Base-by-base conservation (phyloP, 2,329 filamentous ascomycete species). In the Ceratocystis diversiconidia region DNA sequence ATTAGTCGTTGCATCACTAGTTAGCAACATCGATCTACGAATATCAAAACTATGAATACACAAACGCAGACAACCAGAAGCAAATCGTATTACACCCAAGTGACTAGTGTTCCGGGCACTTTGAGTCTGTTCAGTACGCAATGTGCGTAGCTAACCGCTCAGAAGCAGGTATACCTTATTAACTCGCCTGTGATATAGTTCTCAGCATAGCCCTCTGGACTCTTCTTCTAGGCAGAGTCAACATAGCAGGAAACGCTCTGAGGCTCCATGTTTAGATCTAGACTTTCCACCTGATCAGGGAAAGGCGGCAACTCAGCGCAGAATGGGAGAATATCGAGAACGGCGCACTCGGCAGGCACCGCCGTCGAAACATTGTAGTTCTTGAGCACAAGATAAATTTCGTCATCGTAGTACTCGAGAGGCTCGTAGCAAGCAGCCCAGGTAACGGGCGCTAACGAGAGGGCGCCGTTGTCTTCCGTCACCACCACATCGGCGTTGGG, bases 381-480 rank as follows among this genome's bases (percentile, higher is more conserved):
- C 28, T 65, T 59, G 68, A 69, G 62, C 25, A 71, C 65, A 10
- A 12, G 8, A 67, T 68, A 50, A 76, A 75, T 55, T 75, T 70
- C 59, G 69, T 69, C 32, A 70, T 69, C 28, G 69, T 79, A 80
- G 71, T 79, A 81, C 1, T 73, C 69, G 2, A 80, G 68, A 2
- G 68, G 71, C 48, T 75, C 74, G 60, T 76, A 73, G 70, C 80
- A 82, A 12, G 76, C 78, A 12, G 77, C 70, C 66, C 73, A 80
- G 0, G 72, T 74, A 6, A 74, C 72, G 3, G 71, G 72, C 2
- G 52, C 36, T 22, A 77, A 69, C 17, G n/a, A 8, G 4, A 66
- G 59, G 71, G 70, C 25, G 72, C 68, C 66, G 75, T 75, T 0
- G 73, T 73, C 68, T 74, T 73, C 2, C 75, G 75, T 65, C 74